Percentiles rank a stretch among this genome's conserved stretches.
Conservation (phyloP, 2,329 filamentous ascomycete species). For the Cladophialophora carrionii region DNA sequence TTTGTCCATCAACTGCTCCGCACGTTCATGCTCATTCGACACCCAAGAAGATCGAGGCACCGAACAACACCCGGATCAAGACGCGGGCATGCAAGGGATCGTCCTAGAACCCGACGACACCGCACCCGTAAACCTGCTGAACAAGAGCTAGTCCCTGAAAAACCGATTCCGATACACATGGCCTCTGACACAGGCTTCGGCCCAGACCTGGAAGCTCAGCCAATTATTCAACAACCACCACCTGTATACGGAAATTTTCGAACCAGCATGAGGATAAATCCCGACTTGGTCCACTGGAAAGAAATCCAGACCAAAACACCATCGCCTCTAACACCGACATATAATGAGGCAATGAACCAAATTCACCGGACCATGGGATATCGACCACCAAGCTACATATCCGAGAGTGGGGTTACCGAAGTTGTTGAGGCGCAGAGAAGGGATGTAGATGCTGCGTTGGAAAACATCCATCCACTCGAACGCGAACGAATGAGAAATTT, state of each 20-base stretch:
- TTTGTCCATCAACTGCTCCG: conserved; percentile 79
- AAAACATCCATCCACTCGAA: conserved; percentile 58
- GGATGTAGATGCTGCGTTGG: conserved; percentile 54
- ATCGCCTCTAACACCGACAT: conserved; percentile 37
- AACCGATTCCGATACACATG: conserved; percentile 76
- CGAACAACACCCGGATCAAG: conserved; percentile 42
- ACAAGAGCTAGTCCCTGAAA: conserved; percentile 52
- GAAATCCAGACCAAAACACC: conserved; percentile 49
- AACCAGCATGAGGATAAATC: conserved; percentile 79
- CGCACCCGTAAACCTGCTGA: conserved; percentile 42
- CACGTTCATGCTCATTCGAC: conserved; percentile 68
- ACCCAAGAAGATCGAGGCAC: conserved; percentile 45
- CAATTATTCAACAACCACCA: conserved; percentile 62
- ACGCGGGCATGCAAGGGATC: conserved; percentile 55
- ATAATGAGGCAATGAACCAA: conserved; percentile 35
- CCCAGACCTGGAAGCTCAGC: conserved; percentile 46
- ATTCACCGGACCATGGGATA: conserved; percentile 40
- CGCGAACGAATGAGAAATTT: conserved; percentile 35
- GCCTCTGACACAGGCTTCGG: conserved; percentile 73
- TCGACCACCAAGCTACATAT: conserved; percentile 75
- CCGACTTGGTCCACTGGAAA: conserved; percentile 80
- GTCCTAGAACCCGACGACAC: conserved; percentile 60
- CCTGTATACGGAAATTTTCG: conserved; percentile 87
- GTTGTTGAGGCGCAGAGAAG: conserved; percentile 68
- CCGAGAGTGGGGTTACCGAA: conserved; percentile 74